Evolutionary conservation across 352 stramenopile genomes (phyloP).

Genomic region (Phytophthora pistaciae): DNA sequence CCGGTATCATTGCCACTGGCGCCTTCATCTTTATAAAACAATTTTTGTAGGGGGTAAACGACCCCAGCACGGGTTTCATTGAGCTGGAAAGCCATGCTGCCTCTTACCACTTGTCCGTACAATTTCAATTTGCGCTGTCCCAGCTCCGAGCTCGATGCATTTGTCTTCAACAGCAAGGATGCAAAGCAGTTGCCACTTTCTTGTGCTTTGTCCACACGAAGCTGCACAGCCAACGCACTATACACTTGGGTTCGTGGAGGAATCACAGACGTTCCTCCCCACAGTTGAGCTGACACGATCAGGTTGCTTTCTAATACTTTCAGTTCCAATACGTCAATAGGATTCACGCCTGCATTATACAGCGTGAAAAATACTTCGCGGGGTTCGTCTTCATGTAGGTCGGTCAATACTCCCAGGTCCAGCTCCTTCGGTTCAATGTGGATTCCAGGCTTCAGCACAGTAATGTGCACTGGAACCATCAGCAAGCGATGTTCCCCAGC

Average conservation of each 20-base stretch:
- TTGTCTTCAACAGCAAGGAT: constrained; percentile 51
- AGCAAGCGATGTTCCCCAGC: constrained; percentile 23
- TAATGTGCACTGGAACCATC: constrained; percentile 46
- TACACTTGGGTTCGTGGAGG: constrained; percentile 43
- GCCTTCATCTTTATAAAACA: constrained; percentile 24
- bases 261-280: constrained; percentile 40
- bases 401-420: constrained; percentile 47
- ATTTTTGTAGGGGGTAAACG: constrained; percentile 28
- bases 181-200: constrained; percentile 24
- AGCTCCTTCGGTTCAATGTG: constrained; percentile 46
- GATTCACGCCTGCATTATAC: constrained; percentile 48
- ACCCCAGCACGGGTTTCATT: constrained; percentile 48
- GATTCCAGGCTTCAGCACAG: constrained; percentile 48
- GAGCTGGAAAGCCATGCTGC: constrained; percentile 36
- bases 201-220: constrained; percentile 28
- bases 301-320: constrained; percentile 41
- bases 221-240: constrained; percentile 42
- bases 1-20: not conserved
- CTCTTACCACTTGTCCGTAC: constrained; percentile 35
- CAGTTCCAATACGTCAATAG: constrained; percentile 52
- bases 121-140: constrained; percentile 37
- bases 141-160: constrained; percentile 36
- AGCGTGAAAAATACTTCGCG: constrained; percentile 44
- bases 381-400: constrained; percentile 31
- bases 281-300: constrained; percentile 39